Percentiles rank a stretch among this genome's conserved stretches.
Conservation (phyloP, 2,329 filamentous ascomycete species). For the Cercospora sesami region DNA sequence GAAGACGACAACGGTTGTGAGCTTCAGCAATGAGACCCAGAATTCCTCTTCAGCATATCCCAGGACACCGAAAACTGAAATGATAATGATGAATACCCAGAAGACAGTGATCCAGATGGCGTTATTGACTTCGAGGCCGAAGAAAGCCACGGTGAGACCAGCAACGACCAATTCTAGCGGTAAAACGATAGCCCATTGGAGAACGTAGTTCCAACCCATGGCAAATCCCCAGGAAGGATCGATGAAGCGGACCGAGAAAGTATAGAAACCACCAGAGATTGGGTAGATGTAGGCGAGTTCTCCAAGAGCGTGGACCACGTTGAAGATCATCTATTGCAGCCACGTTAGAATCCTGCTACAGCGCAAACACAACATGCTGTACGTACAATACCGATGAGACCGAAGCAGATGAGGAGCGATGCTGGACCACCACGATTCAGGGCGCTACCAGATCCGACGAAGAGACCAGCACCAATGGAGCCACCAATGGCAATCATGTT, state of each 20-base stretch:
- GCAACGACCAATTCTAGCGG: conserved; percentile 33
- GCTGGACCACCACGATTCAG: conserved; percentile 52
- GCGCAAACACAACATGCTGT: background rate
- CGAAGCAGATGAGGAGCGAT: conserved; percentile 39
- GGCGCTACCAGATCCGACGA: conserved; percentile 54
- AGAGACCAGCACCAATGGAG: conserved; percentile 56
- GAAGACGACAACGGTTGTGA: conserved; percentile 56
- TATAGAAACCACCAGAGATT: conserved; percentile 45
- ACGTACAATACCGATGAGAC: conserved; percentile 38
- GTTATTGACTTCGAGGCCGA: conserved; percentile 27
- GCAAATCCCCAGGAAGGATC: conserved; percentile 42
- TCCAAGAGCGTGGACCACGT: conserved; percentile 45
- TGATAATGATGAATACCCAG: conserved; percentile 29
- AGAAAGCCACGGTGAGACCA: conserved; percentile 33
- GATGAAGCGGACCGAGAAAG: conserved; percentile 47
- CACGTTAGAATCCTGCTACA: background rate
- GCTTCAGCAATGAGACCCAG: conserved; percentile 34
- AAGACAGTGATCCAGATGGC: conserved; percentile 32
- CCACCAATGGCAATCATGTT: conserved; percentile 41
- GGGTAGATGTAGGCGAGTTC: conserved; percentile 46
- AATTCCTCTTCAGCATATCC: conserved; percentile 36
- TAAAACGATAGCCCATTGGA: conserved; percentile 34
- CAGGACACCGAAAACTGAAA: conserved; percentile 34
- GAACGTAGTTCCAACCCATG: conserved; percentile 36
- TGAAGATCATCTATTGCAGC: conserved; percentile 42